These are phyloP conservation scores for Podospora australis DNA, from an alignment of 495 filamentous ascomycete genomes.

Conservation along the genomic window DNA sequence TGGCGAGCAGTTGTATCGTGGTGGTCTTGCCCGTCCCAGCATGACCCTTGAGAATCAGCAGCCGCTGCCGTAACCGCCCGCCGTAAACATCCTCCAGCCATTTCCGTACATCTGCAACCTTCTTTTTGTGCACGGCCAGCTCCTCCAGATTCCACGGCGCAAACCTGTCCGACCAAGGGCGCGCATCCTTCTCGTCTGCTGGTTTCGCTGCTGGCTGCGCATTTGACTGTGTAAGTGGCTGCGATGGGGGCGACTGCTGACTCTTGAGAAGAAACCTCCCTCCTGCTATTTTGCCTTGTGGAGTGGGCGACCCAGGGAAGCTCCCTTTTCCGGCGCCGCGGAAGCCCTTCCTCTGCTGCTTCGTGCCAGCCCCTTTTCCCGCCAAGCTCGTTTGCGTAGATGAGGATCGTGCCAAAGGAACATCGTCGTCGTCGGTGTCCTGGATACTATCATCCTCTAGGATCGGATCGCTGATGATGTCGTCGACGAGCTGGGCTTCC, in stretches of 20 bases:
- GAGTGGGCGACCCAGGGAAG: background rate
- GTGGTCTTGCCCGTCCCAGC: constrained; percentile 92
- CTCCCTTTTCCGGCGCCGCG: background rate
- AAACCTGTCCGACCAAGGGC: constrained; percentile 87
- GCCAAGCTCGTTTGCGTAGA: constrained; percentile 33
- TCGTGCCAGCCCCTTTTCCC: constrained; percentile 39
- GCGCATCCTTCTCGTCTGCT: constrained; percentile 30
- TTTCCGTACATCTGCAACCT: constrained; percentile 73
- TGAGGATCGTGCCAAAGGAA: constrained; percentile 29
- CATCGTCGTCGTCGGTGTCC: constrained; percentile 36
- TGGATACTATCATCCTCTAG: background rate
- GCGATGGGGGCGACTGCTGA: too few relatives aligned
- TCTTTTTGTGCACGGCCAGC: constrained; percentile 86
- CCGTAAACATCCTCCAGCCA: constrained; percentile 73
- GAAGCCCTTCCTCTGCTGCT: constrained; percentile 32
- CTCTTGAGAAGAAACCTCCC: constrained; percentile 35
- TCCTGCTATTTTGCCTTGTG: constrained; percentile 6
- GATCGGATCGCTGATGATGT: constrained; percentile 45
- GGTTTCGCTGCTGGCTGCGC: too few relatives aligned
- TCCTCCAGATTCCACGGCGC: constrained; percentile 67
- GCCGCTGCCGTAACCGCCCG: constrained; percentile 56
- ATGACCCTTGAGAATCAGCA: constrained; percentile 83
- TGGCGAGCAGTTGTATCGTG: constrained; percentile 68
- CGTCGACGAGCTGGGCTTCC: constrained; percentile 28
- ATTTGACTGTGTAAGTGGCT: too few relatives aligned